These are phyloP conservation scores for Fagopyrum esculentum DNA, from an alignment of 148 eudicot species.

Conservation along the genomic window DNA sequence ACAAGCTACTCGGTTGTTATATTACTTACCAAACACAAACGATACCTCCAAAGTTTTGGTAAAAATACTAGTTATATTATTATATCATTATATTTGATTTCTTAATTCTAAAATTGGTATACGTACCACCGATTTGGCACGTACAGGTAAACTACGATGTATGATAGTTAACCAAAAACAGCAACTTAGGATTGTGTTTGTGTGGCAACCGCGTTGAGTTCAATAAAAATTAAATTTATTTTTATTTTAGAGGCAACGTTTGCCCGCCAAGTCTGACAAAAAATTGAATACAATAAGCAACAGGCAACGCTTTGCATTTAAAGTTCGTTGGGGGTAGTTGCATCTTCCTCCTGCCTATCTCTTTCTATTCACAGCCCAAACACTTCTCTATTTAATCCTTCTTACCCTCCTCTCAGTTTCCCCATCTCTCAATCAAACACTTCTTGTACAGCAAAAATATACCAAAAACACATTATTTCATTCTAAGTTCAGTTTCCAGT, in stretches of 20 bases:
- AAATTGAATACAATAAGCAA: neutral
- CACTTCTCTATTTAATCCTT: neutral
- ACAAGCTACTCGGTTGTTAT: too few relatives aligned
- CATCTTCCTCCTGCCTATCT: neutral
- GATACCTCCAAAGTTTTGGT: too few relatives aligned
- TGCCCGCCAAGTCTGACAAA: slow-evolving; percentile 5
- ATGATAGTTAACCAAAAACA: too few relatives aligned
- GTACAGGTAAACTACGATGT: too few relatives aligned
- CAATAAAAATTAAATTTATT: too few relatives aligned
- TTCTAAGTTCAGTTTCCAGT: neutral
- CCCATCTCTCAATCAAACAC: neutral
- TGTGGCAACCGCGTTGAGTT: too few relatives aligned
- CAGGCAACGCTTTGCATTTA: neutral
- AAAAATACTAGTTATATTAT: too few relatives aligned
- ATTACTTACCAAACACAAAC: too few relatives aligned
- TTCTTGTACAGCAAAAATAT: neutral
- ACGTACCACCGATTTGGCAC: too few relatives aligned
- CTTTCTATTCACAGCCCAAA: neutral
- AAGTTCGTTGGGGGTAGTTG: slow-evolving; percentile 8
- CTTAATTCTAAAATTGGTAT: too few relatives aligned
- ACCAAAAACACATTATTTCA: neutral
- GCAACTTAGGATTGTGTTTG: too few relatives aligned
- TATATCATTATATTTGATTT: too few relatives aligned
- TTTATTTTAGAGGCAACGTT: neutral
- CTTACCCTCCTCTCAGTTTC: neutral